Conservation (phyloP, 441 rosid genomes). For the Pelargonium fulgidum region DNA sequence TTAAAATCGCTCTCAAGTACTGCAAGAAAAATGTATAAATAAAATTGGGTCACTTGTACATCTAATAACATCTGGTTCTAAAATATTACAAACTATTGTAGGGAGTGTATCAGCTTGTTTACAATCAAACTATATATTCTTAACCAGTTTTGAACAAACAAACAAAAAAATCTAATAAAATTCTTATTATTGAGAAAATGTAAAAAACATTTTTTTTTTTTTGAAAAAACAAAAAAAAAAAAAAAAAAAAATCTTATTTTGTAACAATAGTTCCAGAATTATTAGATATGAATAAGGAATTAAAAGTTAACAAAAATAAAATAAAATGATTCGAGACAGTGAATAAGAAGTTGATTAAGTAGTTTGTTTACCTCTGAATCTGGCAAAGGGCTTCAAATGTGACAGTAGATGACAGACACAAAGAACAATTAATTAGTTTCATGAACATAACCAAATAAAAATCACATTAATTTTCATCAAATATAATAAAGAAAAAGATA, state of each 20-base stretch:
- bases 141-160: no score
- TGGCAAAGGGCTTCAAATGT: not conserved
- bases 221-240: no score
- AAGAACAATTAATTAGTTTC: not conserved
- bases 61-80: no score
- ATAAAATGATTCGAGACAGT: not conserved
- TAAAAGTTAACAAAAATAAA: not conserved
- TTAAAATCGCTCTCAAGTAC: not conserved
- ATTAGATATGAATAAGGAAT: not conserved
- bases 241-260: no score
- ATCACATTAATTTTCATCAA: conserved; percentile 1
- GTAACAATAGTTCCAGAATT: not conserved
- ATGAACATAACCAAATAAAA: not conserved
- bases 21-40: not conserved
- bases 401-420: not conserved
- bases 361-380: conserved; percentile 1
- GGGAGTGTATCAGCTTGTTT: no score
- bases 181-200: no score
- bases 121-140: no score
- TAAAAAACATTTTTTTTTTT: no score
- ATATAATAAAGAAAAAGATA: not conserved
- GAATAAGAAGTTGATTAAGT: not conserved
- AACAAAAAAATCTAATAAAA: no score
- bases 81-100: no score
- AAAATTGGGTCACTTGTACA: not conserved